These are phyloP conservation scores for Colletotrichum cuscutae DNA, from an alignment of 2,329 filamentous ascomycete species.

Conservation along the genomic window DNA sequence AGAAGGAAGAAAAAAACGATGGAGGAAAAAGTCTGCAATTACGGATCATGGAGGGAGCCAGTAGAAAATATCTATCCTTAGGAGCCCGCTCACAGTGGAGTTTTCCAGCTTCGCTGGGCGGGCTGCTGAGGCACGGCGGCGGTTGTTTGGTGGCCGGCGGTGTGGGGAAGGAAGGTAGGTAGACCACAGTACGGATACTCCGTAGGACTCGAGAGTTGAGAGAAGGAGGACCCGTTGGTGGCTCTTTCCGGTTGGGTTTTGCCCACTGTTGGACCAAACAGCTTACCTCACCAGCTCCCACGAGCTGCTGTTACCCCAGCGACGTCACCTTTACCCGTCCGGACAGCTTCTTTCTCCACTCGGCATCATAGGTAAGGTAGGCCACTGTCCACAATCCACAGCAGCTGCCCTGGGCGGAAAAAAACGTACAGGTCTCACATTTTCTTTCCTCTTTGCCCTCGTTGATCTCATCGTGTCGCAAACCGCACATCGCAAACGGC, in stretches of 20 bases:
- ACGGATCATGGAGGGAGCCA: conserved; percentile 33
- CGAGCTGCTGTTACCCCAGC: conserved; percentile 34
- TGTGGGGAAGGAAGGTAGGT: not conserved
- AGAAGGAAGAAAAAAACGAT: conserved; percentile 28
- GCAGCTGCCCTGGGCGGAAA: conserved; percentile 6
- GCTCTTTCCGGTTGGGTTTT: not conserved
- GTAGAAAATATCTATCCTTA: conserved; percentile 29
- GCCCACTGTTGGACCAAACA: not conserved
- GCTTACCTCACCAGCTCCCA: conserved; percentile 26
- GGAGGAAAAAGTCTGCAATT: conserved; percentile 32
- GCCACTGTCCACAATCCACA: conserved; percentile 15
- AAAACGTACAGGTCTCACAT: conserved; percentile 26
- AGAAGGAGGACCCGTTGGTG: not conserved
- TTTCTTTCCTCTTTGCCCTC: conserved; percentile 2
- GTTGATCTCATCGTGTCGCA: conserved; percentile 28
- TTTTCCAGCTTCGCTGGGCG: conserved; percentile 10
- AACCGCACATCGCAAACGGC: conserved; percentile 29
- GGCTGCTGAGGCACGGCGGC: conserved; percentile 13
- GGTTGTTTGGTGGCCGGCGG: conserved; percentile 15
- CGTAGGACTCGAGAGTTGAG: not conserved
- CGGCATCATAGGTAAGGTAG: conserved; percentile 20
- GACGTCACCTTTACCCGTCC: conserved; percentile 35
- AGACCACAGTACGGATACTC: no score
- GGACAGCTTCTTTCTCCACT: conserved; percentile 29
- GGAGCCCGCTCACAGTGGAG: conserved; percentile 27